These are phyloP conservation scores for Auricularia sp. DNA, from an alignment of 768 basidiomycete genomes.

Conservation along the genomic window DNA sequence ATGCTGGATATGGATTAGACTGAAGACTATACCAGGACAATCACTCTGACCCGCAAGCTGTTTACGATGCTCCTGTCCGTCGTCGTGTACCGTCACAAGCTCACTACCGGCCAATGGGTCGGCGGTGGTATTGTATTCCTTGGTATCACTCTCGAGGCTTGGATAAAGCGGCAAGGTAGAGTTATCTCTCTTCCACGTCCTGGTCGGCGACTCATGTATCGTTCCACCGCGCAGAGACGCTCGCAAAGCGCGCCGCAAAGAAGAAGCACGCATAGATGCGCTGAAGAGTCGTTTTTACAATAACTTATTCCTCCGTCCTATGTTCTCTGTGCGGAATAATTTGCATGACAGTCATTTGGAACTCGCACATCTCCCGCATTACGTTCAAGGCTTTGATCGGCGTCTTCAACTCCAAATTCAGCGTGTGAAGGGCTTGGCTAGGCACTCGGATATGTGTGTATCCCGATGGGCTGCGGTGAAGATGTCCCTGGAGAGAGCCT, in stretches of 20 bases:
- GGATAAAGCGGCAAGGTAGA: constrained; percentile 76
- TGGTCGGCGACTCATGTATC: constrained; percentile 2
- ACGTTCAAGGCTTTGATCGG: no score
- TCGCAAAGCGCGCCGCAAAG: constrained; percentile 66
- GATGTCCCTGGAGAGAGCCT: neutral
- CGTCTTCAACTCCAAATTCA: no score
- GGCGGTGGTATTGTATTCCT: constrained; percentile 89
- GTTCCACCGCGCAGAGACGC: constrained; percentile 44
- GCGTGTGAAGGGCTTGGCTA: no score
- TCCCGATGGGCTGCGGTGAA: no score
- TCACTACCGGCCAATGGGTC: constrained; percentile 80
- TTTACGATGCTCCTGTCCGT: constrained; percentile 98
- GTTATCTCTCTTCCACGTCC: constrained; percentile 11
- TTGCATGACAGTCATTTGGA: neutral
- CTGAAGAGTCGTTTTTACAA: constrained; percentile 70
- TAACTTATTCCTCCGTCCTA: constrained; percentile 23
- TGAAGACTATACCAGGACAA: constrained; percentile 43
- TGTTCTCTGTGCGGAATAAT: neutral
- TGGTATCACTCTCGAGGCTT: constrained; percentile 92
- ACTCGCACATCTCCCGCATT: no score
- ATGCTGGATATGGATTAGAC: neutral
- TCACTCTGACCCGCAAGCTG: constrained; percentile 92
- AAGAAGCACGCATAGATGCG: constrained; percentile 47
- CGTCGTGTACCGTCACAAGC: constrained; percentile 76
- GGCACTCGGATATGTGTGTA: no score